Evolutionary conservation across 495 filamentous ascomycete species (phyloP).

Genomic region (Neurospora africana): DNA sequence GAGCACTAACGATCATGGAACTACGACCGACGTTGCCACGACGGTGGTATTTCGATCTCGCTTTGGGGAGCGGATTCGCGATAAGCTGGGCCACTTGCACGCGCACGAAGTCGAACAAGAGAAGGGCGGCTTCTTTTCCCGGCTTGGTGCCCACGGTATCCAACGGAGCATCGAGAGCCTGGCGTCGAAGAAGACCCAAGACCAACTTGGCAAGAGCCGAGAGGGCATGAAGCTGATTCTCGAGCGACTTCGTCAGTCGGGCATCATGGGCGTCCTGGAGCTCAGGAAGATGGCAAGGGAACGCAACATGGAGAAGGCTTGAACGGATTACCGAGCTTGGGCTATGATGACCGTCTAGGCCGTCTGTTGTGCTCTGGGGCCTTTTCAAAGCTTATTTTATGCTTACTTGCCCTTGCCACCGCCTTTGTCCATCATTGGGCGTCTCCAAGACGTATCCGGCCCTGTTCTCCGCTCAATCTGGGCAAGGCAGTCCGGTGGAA

Average conservation of each 20-base stretch:
- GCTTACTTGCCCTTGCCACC: background rate
- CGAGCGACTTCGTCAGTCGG: conserved; percentile 63
- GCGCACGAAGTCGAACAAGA: conserved; percentile 11
- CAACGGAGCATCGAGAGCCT: conserved; percentile 86
- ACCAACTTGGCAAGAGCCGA: conserved; percentile 76
- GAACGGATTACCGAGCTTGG: background rate
- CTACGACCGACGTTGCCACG: conserved; percentile 73
- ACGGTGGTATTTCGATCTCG: conserved; percentile 77
- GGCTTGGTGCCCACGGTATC: conserved; percentile 69
- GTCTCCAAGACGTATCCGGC: background rate
- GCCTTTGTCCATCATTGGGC: background rate
- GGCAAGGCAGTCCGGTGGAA: background rate
- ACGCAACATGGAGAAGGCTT: conserved; percentile 14
- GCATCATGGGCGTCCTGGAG: conserved; percentile 80
- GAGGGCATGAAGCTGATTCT: conserved; percentile 94
- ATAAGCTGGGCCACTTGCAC: conserved; percentile 25
- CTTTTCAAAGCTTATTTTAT: background rate
- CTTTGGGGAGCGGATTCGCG: conserved; percentile 61
- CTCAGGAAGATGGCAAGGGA: conserved; percentile 50
- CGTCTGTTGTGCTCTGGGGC: background rate
- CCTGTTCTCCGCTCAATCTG: background rate
- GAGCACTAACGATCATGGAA: conserved; percentile 16
- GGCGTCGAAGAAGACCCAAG: conserved; percentile 69
- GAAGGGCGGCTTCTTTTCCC: conserved; percentile 27
- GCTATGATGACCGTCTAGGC: background rate